A percentile compares a stretch with the other conserved stretches of the same genome.
These are phyloP conservation scores for Candida neerlandica DNA, from an alignment of 1,139 yeast species.

Conservation along the genomic window DNA sequence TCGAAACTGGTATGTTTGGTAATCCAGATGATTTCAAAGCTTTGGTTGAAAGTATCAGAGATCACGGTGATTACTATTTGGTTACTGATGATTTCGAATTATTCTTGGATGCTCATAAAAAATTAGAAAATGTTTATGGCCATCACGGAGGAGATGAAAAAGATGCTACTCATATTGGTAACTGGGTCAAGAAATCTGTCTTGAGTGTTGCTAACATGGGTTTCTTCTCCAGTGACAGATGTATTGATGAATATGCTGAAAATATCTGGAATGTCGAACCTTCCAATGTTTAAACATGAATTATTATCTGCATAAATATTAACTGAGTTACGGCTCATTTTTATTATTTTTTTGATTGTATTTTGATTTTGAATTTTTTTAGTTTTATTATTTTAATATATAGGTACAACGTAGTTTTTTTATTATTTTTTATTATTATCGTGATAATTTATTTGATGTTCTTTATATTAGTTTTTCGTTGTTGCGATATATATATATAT, in stretches of 20 bases:
- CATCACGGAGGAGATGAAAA: constrained; percentile 44
- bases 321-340: not conserved
- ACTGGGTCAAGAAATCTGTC: constrained; percentile 78
- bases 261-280: constrained; percentile 93
- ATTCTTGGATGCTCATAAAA: constrained; percentile 76
- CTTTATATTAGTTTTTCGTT: too few relatives aligned
- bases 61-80: constrained; percentile 83
- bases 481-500: too few relatives aligned
- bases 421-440: not conserved
- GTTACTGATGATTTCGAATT: constrained; percentile 89
- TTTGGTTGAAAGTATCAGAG: constrained; percentile 66
- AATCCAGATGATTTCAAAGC: constrained; percentile 66
- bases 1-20: constrained; percentile 75
- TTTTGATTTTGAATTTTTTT: not conserved
- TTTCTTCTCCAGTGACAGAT: constrained; percentile 87
- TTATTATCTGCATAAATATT: not conserved
- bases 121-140: constrained; percentile 73
- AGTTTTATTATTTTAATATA: not conserved
- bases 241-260: constrained; percentile 91
- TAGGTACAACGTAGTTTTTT: not conserved
- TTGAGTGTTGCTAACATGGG: constrained; percentile 91
- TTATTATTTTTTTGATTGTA: not conserved
- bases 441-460: not conserved
- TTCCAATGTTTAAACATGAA: constrained; percentile 16
- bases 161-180: constrained; percentile 56